phyloP scores from a whole-genome alignment of 2,329 filamentous ascomycete genomes.

The Harringtonia lauricola region DNA sequence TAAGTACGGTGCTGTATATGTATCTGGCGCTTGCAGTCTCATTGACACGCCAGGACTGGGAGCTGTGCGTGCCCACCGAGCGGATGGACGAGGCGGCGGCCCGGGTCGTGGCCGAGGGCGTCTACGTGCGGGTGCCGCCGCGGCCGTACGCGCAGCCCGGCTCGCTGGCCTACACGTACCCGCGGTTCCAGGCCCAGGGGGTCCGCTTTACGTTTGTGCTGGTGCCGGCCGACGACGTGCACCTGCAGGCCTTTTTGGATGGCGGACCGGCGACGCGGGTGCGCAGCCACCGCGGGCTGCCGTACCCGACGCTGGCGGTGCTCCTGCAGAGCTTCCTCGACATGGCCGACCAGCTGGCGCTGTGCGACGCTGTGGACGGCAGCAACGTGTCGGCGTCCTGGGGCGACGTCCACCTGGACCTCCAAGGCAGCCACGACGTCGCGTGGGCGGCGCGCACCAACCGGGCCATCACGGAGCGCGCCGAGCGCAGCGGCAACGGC shows the following conservation, averaged over 20 bases:
- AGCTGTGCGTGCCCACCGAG: neutral
- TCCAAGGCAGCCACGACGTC: slow-evolving; percentile 1
- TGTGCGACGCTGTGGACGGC: neutral
- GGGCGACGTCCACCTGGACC: neutral
- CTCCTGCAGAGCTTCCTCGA: slow-evolving; percentile 1
- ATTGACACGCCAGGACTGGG: neutral
- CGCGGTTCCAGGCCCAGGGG: neutral
- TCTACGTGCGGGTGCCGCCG: neutral
- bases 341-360: neutral
- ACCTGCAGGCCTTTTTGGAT: neutral
- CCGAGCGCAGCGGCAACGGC: too few relatives aligned
- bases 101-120: neutral
- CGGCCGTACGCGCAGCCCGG: slow-evolving; percentile 1
- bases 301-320: neutral
- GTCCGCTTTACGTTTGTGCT: neutral
- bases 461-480: neutral
- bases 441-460: neutral
- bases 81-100: neutral
- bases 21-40: too few relatives aligned
- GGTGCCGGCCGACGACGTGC: neutral
- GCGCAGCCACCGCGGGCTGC: neutral
- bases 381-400: neutral
- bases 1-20: too few relatives aligned
- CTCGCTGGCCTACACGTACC: neutral
- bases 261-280: neutral